Evolutionary conservation across 2,329 filamentous ascomycete species (phyloP).

Genomic region (Penicillium nordicum): DNA sequence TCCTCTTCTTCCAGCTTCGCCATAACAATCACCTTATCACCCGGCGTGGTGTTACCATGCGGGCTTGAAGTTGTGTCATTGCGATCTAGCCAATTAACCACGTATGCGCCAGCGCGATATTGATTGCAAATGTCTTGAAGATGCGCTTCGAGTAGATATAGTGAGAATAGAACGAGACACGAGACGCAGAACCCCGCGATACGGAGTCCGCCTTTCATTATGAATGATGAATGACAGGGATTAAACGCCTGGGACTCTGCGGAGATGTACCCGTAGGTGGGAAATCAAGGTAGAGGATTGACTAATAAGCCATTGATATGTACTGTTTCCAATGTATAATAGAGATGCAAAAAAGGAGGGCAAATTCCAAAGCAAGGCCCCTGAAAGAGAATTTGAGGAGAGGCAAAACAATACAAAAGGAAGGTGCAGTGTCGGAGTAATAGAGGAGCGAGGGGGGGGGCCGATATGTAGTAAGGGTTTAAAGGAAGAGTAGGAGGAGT

Average conservation of each 20-base stretch:
- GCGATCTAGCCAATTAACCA: slow-evolving; percentile 30
- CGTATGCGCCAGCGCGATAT: slow-evolving; percentile 36
- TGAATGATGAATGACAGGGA: slow-evolving; percentile 14
- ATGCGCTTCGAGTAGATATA: slow-evolving; percentile 33
- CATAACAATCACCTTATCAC: slow-evolving; percentile 45
- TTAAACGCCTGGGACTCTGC: not conserved
- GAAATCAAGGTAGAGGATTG: not conserved
- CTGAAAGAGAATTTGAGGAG: not conserved
- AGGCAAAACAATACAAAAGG: not conserved
- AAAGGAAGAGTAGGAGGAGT: not conserved
- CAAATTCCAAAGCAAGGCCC: not conserved
- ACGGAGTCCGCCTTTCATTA: slow-evolving; percentile 33
- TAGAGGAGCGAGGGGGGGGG: not conserved
- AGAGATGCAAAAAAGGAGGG: not conserved
- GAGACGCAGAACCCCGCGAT: slow-evolving; percentile 23
- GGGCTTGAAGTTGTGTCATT: slow-evolving; percentile 9
- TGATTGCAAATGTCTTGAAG: slow-evolving; percentile 35
- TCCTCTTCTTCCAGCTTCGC: slow-evolving; percentile 44
- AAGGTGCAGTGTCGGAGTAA: not conserved
- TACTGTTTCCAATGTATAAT: not conserved
- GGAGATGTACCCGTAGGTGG: slow-evolving; percentile 6
- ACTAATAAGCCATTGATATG: slow-evolving; percentile 12
- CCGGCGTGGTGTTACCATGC: slow-evolving; percentile 9
- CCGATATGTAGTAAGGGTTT: not conserved
- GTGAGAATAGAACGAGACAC: slow-evolving; percentile 24